Evolutionary conservation across 148 eudicot species (phyloP).

Genomic region (Rhododendron vialii): DNA sequence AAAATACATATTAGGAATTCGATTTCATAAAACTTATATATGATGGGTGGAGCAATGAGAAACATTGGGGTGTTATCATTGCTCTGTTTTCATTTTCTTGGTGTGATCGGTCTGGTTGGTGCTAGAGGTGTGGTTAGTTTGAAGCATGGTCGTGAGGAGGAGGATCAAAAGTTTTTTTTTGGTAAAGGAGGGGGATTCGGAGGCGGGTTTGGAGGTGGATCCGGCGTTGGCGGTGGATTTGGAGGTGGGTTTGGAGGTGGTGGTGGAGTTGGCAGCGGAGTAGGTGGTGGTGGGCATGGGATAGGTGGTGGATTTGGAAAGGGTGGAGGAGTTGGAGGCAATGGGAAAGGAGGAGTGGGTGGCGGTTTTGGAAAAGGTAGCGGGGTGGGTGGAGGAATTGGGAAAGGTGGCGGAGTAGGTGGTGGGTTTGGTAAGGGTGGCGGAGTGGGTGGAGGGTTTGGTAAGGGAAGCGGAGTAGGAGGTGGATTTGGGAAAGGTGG

Average conservation of each 20-base stretch:
- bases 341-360: constrained; percentile 11
- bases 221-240: constrained; percentile 11
- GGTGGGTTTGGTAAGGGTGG: neutral
- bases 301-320: neutral
- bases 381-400: constrained; percentile 16
- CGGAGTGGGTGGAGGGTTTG: constrained; percentile 15
- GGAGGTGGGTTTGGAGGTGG: constrained; percentile 11
- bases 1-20: neutral
- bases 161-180: neutral
- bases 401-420: neutral
- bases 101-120: neutral
- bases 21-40: neutral
- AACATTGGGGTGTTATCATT: neutral
- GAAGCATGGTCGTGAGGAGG: neutral
- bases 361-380: constrained; percentile 13
- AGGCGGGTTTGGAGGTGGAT: constrained; percentile 3
- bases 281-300: neutral
- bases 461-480: constrained; percentile 4
- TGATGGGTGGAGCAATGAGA: neutral
- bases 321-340: constrained; percentile 20
- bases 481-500: constrained; percentile 5
- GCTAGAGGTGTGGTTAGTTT: neutral
- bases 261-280: neutral
- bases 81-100: constrained; percentile 1
- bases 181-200: constrained; percentile 15